phyloP scores from a whole-genome alignment of 108 stramenopile species.

The Skeletonema potamos region DNA sequence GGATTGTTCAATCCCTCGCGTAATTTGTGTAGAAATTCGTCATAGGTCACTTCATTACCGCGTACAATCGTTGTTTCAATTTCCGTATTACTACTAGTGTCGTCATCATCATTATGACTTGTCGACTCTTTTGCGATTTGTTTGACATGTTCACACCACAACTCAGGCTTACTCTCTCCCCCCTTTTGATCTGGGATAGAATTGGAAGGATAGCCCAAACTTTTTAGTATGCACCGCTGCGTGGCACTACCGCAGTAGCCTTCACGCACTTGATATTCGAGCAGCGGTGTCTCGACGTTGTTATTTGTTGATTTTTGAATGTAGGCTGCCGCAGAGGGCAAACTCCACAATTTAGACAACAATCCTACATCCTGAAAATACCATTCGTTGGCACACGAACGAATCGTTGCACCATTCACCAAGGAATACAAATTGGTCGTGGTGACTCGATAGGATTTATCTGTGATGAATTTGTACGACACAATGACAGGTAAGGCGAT shows the following conservation, averaged over 20 bases:
- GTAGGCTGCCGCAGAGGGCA: constrained; percentile 25
- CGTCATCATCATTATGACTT: constrained; percentile 1
- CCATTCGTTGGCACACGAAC: constrained; percentile 10
- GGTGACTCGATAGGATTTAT: constrained; percentile 14
- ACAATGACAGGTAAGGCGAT: constrained; percentile 17
- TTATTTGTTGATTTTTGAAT: background rate
- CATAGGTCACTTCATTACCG: constrained; percentile 16
- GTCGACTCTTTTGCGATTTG: constrained; percentile 19
- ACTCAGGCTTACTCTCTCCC: constrained; percentile 26
- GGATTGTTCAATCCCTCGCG: constrained; percentile 21
- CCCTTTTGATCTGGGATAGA: constrained; percentile 11
- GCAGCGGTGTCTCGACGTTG: constrained; percentile 11
- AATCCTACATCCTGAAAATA: constrained; percentile 26
- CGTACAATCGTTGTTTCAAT: constrained; percentile 14
- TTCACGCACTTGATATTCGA: constrained; percentile 43
- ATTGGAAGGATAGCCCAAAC: constrained; percentile 13
- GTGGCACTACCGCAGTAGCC: constrained; percentile 50
- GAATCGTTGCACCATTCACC: constrained; percentile 6
- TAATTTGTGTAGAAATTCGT: constrained; percentile 24
- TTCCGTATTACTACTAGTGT: too few relatives aligned
- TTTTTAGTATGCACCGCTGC: constrained; percentile 31
- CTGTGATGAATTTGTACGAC: constrained; percentile 24
- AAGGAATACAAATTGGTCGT: constrained; percentile 5
- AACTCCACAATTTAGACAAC: constrained; percentile 14
- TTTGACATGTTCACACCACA: constrained; percentile 26